Conservation (phyloP, 1,139 yeast species). For the Candida pseudoviswanathii region DNA sequence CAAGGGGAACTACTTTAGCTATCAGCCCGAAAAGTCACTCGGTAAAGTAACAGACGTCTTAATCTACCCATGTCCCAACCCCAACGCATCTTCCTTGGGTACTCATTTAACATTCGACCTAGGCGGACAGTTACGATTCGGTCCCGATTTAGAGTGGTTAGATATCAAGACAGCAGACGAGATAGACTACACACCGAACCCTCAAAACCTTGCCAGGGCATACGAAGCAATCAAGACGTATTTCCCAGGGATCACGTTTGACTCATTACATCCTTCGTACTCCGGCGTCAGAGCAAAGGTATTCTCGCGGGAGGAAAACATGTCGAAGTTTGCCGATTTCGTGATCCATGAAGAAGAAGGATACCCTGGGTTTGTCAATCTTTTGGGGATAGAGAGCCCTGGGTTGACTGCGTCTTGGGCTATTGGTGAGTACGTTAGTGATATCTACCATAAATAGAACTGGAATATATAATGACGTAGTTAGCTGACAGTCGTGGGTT, state of each 20-base stretch:
- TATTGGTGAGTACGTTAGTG: slow-evolving; percentile 70
- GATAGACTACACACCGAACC: slow-evolving; percentile 52
- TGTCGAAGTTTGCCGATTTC: slow-evolving; percentile 65
- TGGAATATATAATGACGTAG: no score
- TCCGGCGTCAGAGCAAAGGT: slow-evolving; percentile 85
- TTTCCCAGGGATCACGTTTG: slow-evolving; percentile 56
- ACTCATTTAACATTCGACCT: slow-evolving; percentile 84
- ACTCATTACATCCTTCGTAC: slow-evolving; percentile 65
- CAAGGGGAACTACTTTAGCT: slow-evolving; percentile 80
- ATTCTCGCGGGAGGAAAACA: slow-evolving; percentile 42
- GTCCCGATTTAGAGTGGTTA: slow-evolving; percentile 90
- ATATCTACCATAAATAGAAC: slow-evolving; percentile 33
- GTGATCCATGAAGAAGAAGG: slow-evolving; percentile 63
- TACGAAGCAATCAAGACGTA: slow-evolving; percentile 60
- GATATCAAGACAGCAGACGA: slow-evolving; percentile 35
- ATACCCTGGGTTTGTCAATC: slow-evolving; percentile 76
- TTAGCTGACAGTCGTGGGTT: no score
- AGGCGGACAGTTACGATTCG: slow-evolving; percentile 79
- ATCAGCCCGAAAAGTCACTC: slow-evolving; percentile 45
- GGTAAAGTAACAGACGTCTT: slow-evolving; percentile 39
- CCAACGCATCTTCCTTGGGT: slow-evolving; percentile 75
- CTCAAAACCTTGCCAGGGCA: slow-evolving; percentile 54
- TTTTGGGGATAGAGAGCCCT: slow-evolving; percentile 87
- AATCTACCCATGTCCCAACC: slow-evolving; percentile 79
- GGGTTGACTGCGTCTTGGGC: slow-evolving; percentile 85